Conservation (phyloP, 2,329 filamentous ascomycete genomes). For the Fusarium tupiense region DNA sequence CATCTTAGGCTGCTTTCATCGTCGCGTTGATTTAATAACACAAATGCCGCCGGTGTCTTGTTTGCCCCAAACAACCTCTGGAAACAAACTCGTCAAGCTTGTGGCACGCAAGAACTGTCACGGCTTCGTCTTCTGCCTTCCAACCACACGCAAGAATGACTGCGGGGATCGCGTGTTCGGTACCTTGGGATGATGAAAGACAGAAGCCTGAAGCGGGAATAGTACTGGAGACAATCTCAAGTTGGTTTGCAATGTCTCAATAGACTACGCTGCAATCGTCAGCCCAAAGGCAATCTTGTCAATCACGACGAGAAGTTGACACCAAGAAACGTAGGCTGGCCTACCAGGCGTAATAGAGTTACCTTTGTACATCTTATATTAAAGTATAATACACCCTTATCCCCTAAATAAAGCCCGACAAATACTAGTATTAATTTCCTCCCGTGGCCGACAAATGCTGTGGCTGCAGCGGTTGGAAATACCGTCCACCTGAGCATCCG, state of each 20-base stretch:
- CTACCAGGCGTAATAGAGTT: not conserved
- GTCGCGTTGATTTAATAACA: not conserved
- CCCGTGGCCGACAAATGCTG: not conserved
- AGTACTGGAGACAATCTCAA: not conserved
- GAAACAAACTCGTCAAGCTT: not conserved
- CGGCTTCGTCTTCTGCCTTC: not conserved
- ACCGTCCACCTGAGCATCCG: not conserved
- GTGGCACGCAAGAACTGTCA: not conserved
- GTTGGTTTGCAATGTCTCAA: not conserved
- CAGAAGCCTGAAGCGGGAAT: not conserved
- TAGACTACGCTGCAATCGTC: not conserved
- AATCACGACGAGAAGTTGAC: not conserved
- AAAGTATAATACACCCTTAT: not conserved
- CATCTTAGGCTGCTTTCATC: not conserved
- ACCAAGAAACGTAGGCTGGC: not conserved
- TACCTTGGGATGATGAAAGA: not conserved
- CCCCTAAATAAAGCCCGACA: not conserved
- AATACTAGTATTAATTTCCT: not conserved
- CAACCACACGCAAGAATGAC: not conserved
- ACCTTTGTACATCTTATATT: fast-evolving
- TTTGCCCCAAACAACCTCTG: not conserved
- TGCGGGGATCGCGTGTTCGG: not conserved
- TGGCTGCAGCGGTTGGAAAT: not conserved
- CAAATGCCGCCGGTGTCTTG: not conserved
- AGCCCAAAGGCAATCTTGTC: not conserved